Evolutionary conservation across 2,329 filamentous ascomycete genomes (phyloP), one percentile per base, ranked within the genome.

Genomic region (Sporothrix pallida): DNA sequence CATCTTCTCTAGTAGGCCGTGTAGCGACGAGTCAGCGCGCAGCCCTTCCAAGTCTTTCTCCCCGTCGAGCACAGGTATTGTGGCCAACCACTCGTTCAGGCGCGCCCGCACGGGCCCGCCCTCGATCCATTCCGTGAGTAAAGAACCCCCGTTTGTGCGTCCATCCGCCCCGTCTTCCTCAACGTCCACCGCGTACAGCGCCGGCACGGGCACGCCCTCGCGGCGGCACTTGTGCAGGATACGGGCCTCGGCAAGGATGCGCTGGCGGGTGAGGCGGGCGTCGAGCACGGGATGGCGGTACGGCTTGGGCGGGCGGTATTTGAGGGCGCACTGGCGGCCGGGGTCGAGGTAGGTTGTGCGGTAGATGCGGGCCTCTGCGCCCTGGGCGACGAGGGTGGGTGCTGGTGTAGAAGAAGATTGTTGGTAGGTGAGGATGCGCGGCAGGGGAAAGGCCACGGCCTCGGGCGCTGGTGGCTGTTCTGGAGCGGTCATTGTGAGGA

Each of bases 331-430:
- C 15, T 92, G 89, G 10, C 89, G 85, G 73, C 86, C 81, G 54
- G 92, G 88, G 1, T 87, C 81, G 72, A 98, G 90, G 83, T 93
- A 97, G 72, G 89, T 91, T 20, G 93, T 95, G 82, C 90, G 91
- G 89, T 97, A 98, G 80, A 99, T 89, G 77, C 95, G 93, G 75
- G 93, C 95, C 88, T 99, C 96, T 80, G 96, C 96, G 83, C 96
- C 96, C 87, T 98, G 96, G 73, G 93, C 91, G 78, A 98, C 89
- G 79, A 97, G 92, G 68, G 81, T 82, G 76, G 93, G 17, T 2
- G 71, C 31, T 85, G 89, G 23, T 12, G 48, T 3, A 3, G 62
- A n/a, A 20, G 50, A 20, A 17, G 73, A 7, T 13, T 68, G 87
- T 13, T 68, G 87, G 84, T 89, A 84, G 74, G 86, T 85, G 82